Evolutionary conservation across 1,139 yeast genomes (phyloP), one percentile per base, ranked within the genome.

Genomic region (Zygosaccharomyces sapae): DNA sequence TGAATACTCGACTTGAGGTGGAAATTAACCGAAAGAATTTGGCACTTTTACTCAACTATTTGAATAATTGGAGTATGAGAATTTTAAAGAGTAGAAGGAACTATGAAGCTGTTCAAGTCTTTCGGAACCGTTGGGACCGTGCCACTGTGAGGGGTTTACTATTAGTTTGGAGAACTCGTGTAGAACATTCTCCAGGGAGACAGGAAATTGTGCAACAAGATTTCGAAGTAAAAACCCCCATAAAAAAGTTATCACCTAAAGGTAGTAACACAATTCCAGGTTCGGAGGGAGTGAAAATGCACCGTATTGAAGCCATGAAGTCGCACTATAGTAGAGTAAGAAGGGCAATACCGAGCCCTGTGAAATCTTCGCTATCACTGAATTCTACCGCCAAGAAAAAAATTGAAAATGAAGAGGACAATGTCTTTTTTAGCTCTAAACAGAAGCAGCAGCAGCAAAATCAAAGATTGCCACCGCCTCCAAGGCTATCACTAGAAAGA

Each of bases 261-360:
- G 36, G 25, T 3, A 52, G 34, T 4, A 48, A 54, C 7, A 57
- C 65, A 7, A 65, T 67, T 10, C 70, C 70, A 1, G 71, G 70
- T 2, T 66, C 70, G 29, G 69, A 62, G 40, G 47, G 62, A 9
- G 57, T 66, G n/a, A 66, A 63, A 48, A 53, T 59, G 29, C 58
- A 59, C 36, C 58, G 66, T 33, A 57, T 66, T 52, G 68, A 65
- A 43, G 69, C 68, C 5, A 56, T 65, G 53, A 67, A 54, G 41
- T 55, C 54, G n/a, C 65, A 60, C 35, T 68, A 65, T 44, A 61
- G 65, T 12, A 62, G 61, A 42, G 61, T 64, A 3, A 63, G 64
- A 33, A 56, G 59, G 33, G 67, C 68, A 1, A 64, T 68, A 18
- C 71, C 71, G 18, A 67, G 71, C 49, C 72, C 72, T 3, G 47